phyloP scores from a whole-genome alignment of 352 stramenopile genomes.

The Globisporangium heterothallicum region DNA sequence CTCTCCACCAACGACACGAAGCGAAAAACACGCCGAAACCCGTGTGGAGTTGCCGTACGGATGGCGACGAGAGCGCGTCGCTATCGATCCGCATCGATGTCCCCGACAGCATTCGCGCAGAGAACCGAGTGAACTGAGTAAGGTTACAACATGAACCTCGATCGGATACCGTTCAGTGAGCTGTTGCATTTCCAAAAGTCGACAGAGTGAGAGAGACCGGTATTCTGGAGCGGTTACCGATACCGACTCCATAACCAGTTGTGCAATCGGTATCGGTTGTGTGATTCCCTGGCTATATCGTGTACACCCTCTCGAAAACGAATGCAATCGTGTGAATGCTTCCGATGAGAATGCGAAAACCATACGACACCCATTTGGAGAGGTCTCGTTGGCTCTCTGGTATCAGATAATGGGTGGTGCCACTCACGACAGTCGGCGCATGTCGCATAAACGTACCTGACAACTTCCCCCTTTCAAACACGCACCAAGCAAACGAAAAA shows the following conservation, averaged over 20 bases:
- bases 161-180: no score
- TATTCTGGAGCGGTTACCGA: no score
- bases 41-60: slow-evolving; percentile 42
- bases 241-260: no score
- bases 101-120: neutral
- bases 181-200: no score
- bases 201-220: no score
- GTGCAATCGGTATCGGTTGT: no score
- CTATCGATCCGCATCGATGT: neutral
- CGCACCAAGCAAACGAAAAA: no score
- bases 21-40: slow-evolving; percentile 21
- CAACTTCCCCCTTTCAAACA: neutral
- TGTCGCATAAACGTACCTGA: neutral
- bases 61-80: slow-evolving; percentile 17
- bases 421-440: neutral
- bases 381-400: neutral
- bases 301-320: no score
- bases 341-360: no score
- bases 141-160: no score
- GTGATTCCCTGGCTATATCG: no score
- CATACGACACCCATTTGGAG: neutral
- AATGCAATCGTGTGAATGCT: no score
- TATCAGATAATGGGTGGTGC: neutral
- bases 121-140: neutral
- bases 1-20: slow-evolving; percentile 47